Conservation (phyloP, 75 land plant genomes). For the Picea glauca region DNA sequence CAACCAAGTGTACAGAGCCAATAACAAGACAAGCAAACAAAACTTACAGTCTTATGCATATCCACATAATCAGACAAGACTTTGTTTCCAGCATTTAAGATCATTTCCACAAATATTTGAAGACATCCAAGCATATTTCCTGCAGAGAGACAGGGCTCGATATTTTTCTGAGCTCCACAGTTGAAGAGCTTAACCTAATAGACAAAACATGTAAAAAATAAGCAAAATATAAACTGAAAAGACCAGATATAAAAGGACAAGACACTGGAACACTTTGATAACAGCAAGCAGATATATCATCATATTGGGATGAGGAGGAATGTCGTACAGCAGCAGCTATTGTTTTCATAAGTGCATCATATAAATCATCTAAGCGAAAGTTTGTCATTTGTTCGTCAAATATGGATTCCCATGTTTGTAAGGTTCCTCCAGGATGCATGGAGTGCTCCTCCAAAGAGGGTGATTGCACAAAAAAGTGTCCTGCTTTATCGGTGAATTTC, state of each 20-base stretch:
- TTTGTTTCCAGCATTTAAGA: constrained; percentile 42
- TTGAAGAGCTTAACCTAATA: constrained; percentile 33
- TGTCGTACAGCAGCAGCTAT: constrained; percentile 32
- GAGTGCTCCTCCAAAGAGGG: neutral
- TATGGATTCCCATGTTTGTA: constrained; percentile 34
- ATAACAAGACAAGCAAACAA: neutral
- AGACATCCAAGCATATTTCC: constrained; percentile 29
- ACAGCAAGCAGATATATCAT: neutral
- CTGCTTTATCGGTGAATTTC: neutral
- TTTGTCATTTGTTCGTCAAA: constrained; percentile 23
- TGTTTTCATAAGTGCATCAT: constrained; percentile 20
- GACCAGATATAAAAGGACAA: neutral
- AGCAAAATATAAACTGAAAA: constrained; percentile 4
- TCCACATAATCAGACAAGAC: constrained; percentile 59
- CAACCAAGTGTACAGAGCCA: neutral
- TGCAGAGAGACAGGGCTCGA: constrained; percentile 1
- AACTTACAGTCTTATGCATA: constrained; percentile 64
- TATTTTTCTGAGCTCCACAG: neutral
- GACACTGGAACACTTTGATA: neutral
- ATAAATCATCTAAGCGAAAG: constrained; percentile 45
- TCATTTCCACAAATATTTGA: constrained; percentile 30
- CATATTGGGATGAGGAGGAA: neutral
- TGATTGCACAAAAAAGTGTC: neutral
- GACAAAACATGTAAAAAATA: neutral
- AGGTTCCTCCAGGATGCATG: constrained; percentile 15